Evolutionary conservation across 495 filamentous ascomycete species (phyloP), one percentile per base, ranked within the genome.

Genomic region (Aspergillus nidulans): DNA sequence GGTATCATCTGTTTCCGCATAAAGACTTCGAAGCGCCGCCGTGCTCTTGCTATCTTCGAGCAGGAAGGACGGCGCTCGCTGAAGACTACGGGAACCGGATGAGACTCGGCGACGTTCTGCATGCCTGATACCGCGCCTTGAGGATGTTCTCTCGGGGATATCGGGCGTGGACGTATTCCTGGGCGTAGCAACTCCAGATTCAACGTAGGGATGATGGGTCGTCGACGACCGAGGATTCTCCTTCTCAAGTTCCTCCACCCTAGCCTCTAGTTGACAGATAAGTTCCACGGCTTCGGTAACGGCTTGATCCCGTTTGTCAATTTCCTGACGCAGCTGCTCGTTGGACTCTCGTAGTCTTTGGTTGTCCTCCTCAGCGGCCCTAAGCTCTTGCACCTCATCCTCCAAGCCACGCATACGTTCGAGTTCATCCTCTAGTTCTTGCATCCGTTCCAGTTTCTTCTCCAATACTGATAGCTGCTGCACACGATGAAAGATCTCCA

Each of bases 231-330:
- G 60, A 9, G 70, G 68, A 4, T 20, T 38, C 28, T 58, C 60
- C 24, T 55, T 60, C 42, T 68, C 68, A 28, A 90, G 66, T 49
- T 81, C 70, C 25, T 87, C 80, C 3, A 88, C 70, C 60, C 81
- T 83, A 0, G 81, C 77, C 68, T 97, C 90, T 25, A 92, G 69
- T 39, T 79, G 75, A 44, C 86, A 84, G 47, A 97, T 96, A 63
- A 94, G 77, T 10, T 82, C 79, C 7, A 92, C 87, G 2, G 92
- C 92, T 63, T 96, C 90, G 43, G 85, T 83, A 2, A 96, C 73
- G 1, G 88, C 91, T 42, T 84, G 80, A 65, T 95, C 87, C 25
- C 87, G 77, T 61, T 86, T 86, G 45, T 89, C 84, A 51, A 96
- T 72, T 59, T 92, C 87, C 4, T 66, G 63, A 5, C 88, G 69